phyloP scores from a whole-genome alignment of 306 rosid genomes.

The Quercus bicolor region DNA sequence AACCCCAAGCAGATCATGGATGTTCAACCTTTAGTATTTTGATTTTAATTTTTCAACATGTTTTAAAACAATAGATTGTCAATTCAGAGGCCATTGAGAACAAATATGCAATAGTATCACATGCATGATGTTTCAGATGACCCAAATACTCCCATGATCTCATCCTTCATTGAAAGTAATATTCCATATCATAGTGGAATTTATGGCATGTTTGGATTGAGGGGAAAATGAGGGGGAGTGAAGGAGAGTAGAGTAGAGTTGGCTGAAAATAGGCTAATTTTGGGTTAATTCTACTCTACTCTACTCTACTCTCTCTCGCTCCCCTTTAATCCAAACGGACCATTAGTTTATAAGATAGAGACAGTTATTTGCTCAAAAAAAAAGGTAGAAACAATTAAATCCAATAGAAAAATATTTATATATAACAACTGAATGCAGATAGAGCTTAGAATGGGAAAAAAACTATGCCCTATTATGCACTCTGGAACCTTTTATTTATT shows the following conservation, averaged over 20 bases:
- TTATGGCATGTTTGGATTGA: background rate
- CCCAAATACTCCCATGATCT: background rate
- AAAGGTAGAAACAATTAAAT: background rate
- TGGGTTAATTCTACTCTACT: no score
- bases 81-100: background rate
- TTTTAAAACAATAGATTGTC: background rate
- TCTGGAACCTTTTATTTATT: no score
- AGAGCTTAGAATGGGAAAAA: background rate
- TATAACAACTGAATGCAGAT: background rate
- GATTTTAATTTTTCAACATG: background rate
- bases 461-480: background rate
- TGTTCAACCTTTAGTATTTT: background rate
- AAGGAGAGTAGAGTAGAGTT: no score
- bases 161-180: background rate
- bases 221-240: no score
- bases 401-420: background rate
- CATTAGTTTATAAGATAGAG: background rate
- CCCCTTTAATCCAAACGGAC: no score
- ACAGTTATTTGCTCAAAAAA: background rate
- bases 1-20: no score
- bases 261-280: no score
- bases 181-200: background rate
- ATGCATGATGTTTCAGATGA: background rate
- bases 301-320: no score
- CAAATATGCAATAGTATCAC: background rate